Evolutionary conservation across 2,329 filamentous ascomycete genomes (phyloP).

Genomic region (Erysiphe pisi): DNA sequence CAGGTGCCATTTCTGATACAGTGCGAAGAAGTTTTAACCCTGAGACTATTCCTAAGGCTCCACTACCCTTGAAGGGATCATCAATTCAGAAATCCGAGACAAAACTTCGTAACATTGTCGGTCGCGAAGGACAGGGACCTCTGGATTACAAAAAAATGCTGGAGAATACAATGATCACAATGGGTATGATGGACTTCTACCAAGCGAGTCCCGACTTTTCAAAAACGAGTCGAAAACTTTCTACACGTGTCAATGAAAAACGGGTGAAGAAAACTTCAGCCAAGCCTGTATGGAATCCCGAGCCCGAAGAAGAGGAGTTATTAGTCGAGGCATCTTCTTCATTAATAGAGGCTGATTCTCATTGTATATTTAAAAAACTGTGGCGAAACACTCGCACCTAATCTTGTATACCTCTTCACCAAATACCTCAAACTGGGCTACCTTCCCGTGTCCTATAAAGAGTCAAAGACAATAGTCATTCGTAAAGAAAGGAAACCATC

Average conservation of each 20-base stretch:
- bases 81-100: neutral
- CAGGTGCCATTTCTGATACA: neutral
- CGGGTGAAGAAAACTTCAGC: neutral
- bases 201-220: neutral
- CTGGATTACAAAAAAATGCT: neutral
- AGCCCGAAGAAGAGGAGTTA: neutral
- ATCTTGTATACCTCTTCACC: no score
- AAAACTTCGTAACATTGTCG: neutral
- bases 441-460: no score
- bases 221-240: neutral
- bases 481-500: neutral
- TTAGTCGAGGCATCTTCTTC: constrained; percentile 1
- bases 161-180: neutral
- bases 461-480: neutral
- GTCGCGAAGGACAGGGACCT: neutral
- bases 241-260: constrained; percentile 10
- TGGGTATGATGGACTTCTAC: constrained; percentile 3
- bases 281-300: neutral
- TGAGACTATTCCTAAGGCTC: neutral
- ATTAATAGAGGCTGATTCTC: neutral
- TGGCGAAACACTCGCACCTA: no score
- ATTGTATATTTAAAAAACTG: neutral
- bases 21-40: neutral
- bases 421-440: no score
- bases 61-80: neutral